Evolutionary conservation across 2,329 filamentous ascomycete species (phyloP), one percentile per base, ranked within the genome.

Genomic region (Dryadomyces quercus-mongolicae): DNA sequence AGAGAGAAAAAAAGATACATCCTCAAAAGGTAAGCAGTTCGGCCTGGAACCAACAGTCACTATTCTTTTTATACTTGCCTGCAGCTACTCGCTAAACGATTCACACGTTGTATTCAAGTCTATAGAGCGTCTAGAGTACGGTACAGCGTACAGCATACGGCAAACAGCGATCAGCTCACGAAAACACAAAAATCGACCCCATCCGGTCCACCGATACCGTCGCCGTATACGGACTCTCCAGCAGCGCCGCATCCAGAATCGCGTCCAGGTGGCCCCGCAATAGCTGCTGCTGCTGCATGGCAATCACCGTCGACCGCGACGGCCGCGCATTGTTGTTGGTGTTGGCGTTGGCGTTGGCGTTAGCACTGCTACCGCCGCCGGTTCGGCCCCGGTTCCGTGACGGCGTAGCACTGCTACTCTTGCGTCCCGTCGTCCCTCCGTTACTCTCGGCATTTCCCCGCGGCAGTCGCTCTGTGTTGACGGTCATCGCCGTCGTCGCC

Each of bases 171-270:
- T 31, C 25, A 4, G 25, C 44, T 22, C 48, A 78, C 61, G 75
- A 72, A 64, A 84, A 95, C 53, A 96, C 84, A 74, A 93, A 95
- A 48, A 97, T 82, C 66, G 92, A 84, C 0, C 93, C 93, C 43
- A 85, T 87, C 62, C 92, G 77, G 73, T 98, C 93, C 53, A 86
- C 91, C 60, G 87, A 94, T 51, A 97, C 76, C 38, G 91, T 86
- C 88, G 97, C 96, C 5, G 86, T 86, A 67, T 95, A 96, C 22
- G 93, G 93, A 59, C 81, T 76, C 71, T 96, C 89, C 61, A 98
- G 68, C 64, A 97, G 71, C n/a, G 86, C 86, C 60, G 96, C 83
- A 70, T 97, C 92, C 63, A 87, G 79, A 56, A 98, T 84, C 3
- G 83, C 83, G 69, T 98, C 93, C 62, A 96, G 68, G 70, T 98